Conservation (phyloP, 306 rosid species). For the Nissolia schottii region DNA sequence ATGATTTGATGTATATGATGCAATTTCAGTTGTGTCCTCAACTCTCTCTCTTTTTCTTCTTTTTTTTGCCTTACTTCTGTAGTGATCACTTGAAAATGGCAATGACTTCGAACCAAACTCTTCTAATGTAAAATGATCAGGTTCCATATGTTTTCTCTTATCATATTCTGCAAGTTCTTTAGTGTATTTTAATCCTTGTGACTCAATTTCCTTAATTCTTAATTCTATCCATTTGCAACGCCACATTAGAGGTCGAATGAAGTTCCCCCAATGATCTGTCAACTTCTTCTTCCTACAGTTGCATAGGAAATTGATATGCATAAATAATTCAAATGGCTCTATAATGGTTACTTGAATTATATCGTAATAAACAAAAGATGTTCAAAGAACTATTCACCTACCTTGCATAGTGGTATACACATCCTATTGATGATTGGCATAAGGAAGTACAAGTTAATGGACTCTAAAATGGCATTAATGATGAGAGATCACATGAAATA, state of each 20-base stretch:
- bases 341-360: neutral
- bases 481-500: slow-evolving; percentile 7
- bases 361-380: neutral
- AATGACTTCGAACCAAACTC: slow-evolving; percentile 64
- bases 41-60: slow-evolving; percentile 77
- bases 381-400: slow-evolving; percentile 2
- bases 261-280: slow-evolving; percentile 86
- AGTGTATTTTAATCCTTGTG: slow-evolving; percentile 53
- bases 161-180: slow-evolving; percentile 57
- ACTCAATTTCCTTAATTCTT: slow-evolving; percentile 64
- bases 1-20: slow-evolving; percentile 73
- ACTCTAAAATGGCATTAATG: neutral
- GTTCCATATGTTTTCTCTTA: slow-evolving; percentile 39
- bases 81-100: slow-evolving; percentile 45
- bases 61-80: slow-evolving; percentile 38
- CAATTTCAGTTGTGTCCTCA: slow-evolving; percentile 62
- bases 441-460: slow-evolving; percentile 10
- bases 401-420: neutral
- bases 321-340: neutral
- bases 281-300: slow-evolving; percentile 67
- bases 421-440: slow-evolving; percentile 10
- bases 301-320: slow-evolving; percentile 20
- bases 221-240: slow-evolving; percentile 89
- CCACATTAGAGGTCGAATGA: slow-evolving; percentile 81
- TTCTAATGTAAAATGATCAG: slow-evolving; percentile 32